Evolutionary conservation across 768 basidiomycete species (phyloP), one percentile per base, ranked within the genome.

Genomic region (Leccinum boreale): DNA sequence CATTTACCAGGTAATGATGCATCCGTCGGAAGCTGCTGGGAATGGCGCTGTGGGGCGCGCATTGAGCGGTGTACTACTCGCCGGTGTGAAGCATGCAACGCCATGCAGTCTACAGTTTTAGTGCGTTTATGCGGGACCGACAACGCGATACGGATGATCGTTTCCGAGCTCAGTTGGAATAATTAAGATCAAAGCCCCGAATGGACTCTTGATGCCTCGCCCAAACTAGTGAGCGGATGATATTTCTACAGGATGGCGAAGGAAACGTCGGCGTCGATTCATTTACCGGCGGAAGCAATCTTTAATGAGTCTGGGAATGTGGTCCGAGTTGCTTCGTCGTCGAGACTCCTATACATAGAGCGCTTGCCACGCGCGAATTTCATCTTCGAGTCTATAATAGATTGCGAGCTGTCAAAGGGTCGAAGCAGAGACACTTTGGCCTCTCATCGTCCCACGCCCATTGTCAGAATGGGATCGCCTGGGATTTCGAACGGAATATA

Each of bases 221-320:
- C 10, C n/a, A 10, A 4, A 19, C 42, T 44, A 44, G 19, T 2
- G 42, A 44, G 42, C 42, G 42, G 42, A 44, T 44, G 17, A 44
- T 44, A 44, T 19, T 44, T 44, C 42, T 44, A 19, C 19, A 21
- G 42, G 42, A 44, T n/a, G 17, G 10, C 42, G 42, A 46, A 46
- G 8, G 24, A 10, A 8, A n/a, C n/a, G 35, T 12, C 7, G 15
- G 10, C 21, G 36, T 44, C 24, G 26, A 21, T 6, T 21, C 33
- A 19, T 46, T 24, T 44, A 10, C 28, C 8, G 14, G 31, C 15
- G 19, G 26, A 54, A 19, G 42, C 33, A 50, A 48, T 31, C 35
- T 29, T 42, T 56, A 54, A 63, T 59, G 57, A 66, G 44, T 58
- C 52, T 59, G 55, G 31, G 65, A 62, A 56, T 42, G 31, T 52